phyloP scores from a whole-genome alignment of 2,329 filamentous ascomycete genomes.

The Lachnellula suecica region DNA sequence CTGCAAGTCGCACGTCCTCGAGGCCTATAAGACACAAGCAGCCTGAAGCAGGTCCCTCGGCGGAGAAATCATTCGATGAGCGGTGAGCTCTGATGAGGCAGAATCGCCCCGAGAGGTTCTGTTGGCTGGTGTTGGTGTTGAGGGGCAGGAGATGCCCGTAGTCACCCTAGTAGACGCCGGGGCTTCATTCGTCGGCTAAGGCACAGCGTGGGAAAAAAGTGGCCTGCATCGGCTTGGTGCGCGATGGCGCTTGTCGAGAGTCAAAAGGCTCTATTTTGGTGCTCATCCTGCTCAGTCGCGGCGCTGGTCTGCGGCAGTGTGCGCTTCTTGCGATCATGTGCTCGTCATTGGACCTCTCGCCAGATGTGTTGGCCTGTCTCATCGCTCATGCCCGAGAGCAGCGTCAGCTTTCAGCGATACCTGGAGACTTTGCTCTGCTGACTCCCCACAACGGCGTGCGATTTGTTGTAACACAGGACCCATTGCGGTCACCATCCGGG shows the following conservation, averaged over 20 bases:
- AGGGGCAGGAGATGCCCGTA: not conserved
- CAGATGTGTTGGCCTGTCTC: not conserved
- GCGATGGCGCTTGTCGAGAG: conserved; percentile 28
- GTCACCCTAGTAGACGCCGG: conserved; percentile 21
- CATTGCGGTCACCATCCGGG: conserved; percentile 11
- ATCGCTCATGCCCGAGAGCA: conserved; percentile 17
- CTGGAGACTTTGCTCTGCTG: conserved; percentile 17
- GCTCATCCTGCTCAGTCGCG: conserved; percentile 1
- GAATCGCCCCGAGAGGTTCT: conserved; percentile 13
- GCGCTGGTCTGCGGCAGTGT: conserved; percentile 1
- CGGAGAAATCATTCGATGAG: conserved; percentile 23
- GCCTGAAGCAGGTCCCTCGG: conserved; percentile 4
- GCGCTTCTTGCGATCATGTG: conserved; percentile 18
- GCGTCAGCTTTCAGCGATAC: conserved; percentile 28
- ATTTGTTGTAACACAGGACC: conserved; percentile 10
- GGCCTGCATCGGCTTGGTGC: conserved; percentile 17
- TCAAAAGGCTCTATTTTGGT: conserved; percentile 20
- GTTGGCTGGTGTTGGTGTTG: conserved; percentile 2
- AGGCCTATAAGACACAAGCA: conserved; percentile 27
- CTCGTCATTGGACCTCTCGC: conserved; percentile 21
- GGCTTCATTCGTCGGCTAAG: conserved; percentile 29
- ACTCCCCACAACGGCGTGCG: conserved; percentile 4
- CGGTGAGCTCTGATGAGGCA: conserved; percentile 22
- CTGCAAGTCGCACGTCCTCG: conserved; percentile 15
- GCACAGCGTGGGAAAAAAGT: conserved; percentile 4